A percentile compares a stretch with the other conserved stretches of the same genome.
Evolutionary conservation across 2,329 filamentous ascomycete genomes (phyloP).

Genomic region (Mycosphaerelloides madeirae): DNA sequence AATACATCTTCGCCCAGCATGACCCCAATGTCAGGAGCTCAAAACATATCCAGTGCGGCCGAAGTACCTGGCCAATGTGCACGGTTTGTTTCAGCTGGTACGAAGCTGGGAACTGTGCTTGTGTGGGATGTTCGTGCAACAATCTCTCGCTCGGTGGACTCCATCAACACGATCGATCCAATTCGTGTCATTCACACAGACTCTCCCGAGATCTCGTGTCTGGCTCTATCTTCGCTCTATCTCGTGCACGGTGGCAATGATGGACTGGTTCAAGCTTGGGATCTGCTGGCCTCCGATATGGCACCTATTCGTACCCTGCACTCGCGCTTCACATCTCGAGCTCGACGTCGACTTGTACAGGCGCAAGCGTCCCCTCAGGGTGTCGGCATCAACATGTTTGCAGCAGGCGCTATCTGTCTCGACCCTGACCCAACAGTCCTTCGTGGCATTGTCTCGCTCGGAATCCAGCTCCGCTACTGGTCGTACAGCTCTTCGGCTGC

Average conservation of each 20-base stretch:
- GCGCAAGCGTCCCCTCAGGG: conserved; percentile 63
- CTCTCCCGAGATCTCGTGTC: conserved; percentile 76
- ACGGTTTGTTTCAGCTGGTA: conserved; percentile 76
- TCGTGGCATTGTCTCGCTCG: conserved; percentile 80
- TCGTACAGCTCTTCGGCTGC: conserved; percentile 78
- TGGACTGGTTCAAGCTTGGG: conserved; percentile 93
- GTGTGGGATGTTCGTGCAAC: conserved; percentile 79
- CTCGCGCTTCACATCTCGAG: conserved; percentile 74
- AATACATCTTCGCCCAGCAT: conserved; percentile 51
- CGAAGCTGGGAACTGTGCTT: conserved; percentile 68
- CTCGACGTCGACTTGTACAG: conserved; percentile 68
- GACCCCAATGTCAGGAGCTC: conserved; percentile 48
- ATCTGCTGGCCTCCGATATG: conserved; percentile 76
- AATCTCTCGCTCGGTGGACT: conserved; percentile 49
- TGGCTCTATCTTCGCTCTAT: conserved; percentile 80
- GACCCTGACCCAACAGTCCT: conserved; percentile 84
- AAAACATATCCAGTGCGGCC: conserved; percentile 39
- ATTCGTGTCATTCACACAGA: conserved; percentile 83
- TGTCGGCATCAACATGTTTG: conserved; percentile 70
- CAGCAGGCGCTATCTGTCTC: conserved; percentile 76
- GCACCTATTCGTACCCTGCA: conserved; percentile 82
- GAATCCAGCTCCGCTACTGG: conserved; percentile 87
- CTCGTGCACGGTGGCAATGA: conserved; percentile 91
- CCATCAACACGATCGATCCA: conserved; percentile 60
- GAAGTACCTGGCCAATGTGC: conserved; percentile 82